Evolutionary conservation across 2,329 filamentous ascomycete species (phyloP).

Genomic region (Claviceps humidiphila): DNA sequence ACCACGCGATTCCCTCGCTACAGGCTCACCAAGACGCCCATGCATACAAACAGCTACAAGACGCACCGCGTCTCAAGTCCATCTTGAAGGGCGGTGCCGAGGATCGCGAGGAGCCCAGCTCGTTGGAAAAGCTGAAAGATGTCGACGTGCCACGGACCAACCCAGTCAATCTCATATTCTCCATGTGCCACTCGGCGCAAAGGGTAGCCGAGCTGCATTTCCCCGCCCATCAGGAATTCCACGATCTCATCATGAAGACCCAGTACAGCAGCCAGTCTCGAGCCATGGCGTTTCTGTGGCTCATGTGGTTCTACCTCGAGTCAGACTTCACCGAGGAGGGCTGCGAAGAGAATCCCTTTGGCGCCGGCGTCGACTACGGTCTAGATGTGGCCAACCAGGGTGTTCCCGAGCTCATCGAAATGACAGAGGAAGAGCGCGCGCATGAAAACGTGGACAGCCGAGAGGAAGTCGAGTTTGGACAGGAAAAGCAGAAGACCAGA

Average conservation of each 20-base stretch:
- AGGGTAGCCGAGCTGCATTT: slow-evolving; percentile 94
- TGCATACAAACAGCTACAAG: slow-evolving; percentile 94
- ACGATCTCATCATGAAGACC: slow-evolving; percentile 88
- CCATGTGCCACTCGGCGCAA: slow-evolving; percentile 77
- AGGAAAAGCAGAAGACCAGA: slow-evolving; percentile 59
- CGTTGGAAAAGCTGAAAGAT: slow-evolving; percentile 69
- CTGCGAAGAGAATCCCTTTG: slow-evolving; percentile 83
- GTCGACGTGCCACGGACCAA: slow-evolving; percentile 63
- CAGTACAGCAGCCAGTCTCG: slow-evolving; percentile 70
- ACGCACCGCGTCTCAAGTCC: slow-evolving; percentile 89
- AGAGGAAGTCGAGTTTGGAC: slow-evolving; percentile 57
- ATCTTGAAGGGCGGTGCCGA: slow-evolving; percentile 95
- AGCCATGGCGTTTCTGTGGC: slow-evolving; percentile 82
- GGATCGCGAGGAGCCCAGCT: slow-evolving; percentile 70
- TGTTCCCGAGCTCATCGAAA: slow-evolving; percentile 51
- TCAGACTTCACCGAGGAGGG: slow-evolving; percentile 86
- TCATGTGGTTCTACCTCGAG: slow-evolving; percentile 99
- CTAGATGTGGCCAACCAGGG: slow-evolving; percentile 53
- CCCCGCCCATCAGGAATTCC: slow-evolving; percentile 73
- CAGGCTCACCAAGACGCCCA: slow-evolving; percentile 91
- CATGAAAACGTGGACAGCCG: slow-evolving; percentile 62
- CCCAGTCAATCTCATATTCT: slow-evolving; percentile 92
- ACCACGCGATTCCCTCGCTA: slow-evolving; percentile 92
- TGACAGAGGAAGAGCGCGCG: slow-evolving; percentile 52
- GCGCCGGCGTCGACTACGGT: slow-evolving; percentile 52